phyloP scores from a whole-genome alignment of 2,329 filamentous ascomycete species.

The Colletotrichum sp. region DNA sequence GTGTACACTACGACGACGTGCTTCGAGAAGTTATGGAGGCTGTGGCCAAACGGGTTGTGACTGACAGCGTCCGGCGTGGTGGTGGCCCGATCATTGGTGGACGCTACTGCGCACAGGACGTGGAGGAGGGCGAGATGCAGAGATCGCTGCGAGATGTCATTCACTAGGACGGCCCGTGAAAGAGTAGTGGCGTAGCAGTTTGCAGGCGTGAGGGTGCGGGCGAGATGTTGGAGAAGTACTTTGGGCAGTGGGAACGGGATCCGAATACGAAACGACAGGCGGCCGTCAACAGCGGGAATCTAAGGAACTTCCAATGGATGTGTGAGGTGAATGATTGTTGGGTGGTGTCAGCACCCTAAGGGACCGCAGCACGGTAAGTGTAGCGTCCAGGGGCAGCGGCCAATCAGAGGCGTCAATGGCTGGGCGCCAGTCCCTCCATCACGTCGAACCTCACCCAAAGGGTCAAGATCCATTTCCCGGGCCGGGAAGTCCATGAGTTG shows the following conservation, averaged over 20 bases:
- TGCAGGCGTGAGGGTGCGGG: background rate
- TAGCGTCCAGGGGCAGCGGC: background rate
- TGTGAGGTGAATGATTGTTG: background rate
- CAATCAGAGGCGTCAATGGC: slow-evolving; percentile 1
- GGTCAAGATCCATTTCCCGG: background rate
- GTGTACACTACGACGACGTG: background rate
- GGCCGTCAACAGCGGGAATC: background rate
- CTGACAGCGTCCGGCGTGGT: background rate
- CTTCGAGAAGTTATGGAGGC: background rate
- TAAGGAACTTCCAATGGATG: background rate
- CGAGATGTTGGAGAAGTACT: background rate
- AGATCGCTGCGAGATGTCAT: background rate
- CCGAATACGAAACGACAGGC: background rate
- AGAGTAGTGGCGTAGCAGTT: background rate
- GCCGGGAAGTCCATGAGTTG: background rate
- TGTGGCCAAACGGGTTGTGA: background rate
- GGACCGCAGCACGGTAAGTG: background rate
- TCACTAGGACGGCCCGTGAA: background rate
- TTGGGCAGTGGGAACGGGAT: background rate
- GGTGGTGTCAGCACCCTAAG: background rate
- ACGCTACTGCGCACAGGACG: background rate
- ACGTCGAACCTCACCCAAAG: background rate
- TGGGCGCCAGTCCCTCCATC: background rate
- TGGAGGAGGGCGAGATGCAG: background rate
- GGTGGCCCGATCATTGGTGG: background rate